Evolutionary conservation across 495 filamentous ascomycete species (phyloP).

Genomic region (Endocarpon pusillum): DNA sequence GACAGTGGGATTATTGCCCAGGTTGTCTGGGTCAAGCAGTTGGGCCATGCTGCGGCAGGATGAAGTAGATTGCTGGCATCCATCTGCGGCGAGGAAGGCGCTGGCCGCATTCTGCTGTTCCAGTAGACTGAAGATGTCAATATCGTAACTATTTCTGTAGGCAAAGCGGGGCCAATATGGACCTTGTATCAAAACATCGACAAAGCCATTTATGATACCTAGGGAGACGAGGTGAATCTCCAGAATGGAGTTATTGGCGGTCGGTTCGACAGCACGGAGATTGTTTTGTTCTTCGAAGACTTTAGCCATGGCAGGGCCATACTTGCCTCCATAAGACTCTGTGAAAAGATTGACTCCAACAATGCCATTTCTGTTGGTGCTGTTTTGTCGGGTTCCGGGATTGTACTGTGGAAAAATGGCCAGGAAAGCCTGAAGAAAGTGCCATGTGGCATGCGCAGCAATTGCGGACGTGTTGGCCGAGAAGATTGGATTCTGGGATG

Average conservation of each 20-base stretch:
- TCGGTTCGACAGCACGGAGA: constrained; percentile 18
- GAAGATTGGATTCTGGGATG: constrained; percentile 28
- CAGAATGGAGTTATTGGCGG: constrained; percentile 20
- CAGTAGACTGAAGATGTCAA: constrained; percentile 14
- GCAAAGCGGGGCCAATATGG: constrained; percentile 33
- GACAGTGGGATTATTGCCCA: constrained; percentile 22
- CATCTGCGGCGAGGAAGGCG: constrained; percentile 21
- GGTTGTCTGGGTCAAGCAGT: constrained; percentile 21
- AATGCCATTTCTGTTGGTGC: constrained; percentile 12
- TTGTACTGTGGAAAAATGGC: constrained; percentile 45
- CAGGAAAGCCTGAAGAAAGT: constrained; percentile 44
- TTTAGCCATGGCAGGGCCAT: constrained; percentile 39
- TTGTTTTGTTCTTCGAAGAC: constrained; percentile 35
- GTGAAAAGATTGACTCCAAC: constrained; percentile 41
- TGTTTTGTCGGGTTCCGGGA: constrained; percentile 6
- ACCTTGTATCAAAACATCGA: constrained; percentile 30
- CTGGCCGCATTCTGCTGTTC: constrained; percentile 26
- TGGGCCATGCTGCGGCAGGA: constrained; percentile 18
- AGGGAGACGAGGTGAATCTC: constrained; percentile 34
- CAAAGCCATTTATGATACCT: constrained; percentile 42
- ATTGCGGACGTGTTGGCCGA: constrained; percentile 35
- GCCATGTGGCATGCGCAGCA: constrained; percentile 42
- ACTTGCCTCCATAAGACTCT: constrained; percentile 44
- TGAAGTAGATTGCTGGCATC: constrained; percentile 21
- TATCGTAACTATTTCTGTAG: constrained; percentile 32